Conservation (phyloP, 208 protist genomes). For the Phytomonas sp. region DNA sequence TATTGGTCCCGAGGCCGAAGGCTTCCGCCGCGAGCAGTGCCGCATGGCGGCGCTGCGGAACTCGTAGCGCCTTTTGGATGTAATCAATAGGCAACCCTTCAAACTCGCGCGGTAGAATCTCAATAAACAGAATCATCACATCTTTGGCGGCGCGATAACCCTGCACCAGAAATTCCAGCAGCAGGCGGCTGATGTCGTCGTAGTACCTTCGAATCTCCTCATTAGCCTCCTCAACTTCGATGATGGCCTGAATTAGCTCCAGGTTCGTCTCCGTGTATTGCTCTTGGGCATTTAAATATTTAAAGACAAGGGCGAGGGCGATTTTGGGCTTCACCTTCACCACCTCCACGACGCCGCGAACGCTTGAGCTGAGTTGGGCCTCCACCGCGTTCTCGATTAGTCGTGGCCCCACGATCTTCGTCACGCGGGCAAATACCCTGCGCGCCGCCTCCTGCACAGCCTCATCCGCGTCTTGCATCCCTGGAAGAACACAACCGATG, state of each 20-base stretch:
- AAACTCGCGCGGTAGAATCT: slow-evolving; percentile 33
- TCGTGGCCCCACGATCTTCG: slow-evolving; percentile 54
- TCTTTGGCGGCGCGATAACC: slow-evolving; percentile 41
- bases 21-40: slow-evolving; percentile 64
- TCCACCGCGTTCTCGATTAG: slow-evolving; percentile 82
- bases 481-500: slow-evolving; percentile 79
- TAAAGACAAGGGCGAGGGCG: slow-evolving; percentile 77
- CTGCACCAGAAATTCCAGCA: slow-evolving; percentile 64
- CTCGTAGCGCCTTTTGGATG: slow-evolving; percentile 51
- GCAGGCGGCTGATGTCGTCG: slow-evolving; percentile 39
- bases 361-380: slow-evolving; percentile 73
- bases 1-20: slow-evolving; percentile 48
- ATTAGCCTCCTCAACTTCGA: slow-evolving; percentile 76
- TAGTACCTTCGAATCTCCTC: slow-evolving; percentile 58
- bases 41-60: slow-evolving; percentile 50
- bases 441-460: slow-evolving; percentile 74
- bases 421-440: slow-evolving; percentile 71
- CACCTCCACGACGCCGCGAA: slow-evolving; percentile 85
- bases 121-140: slow-evolving; percentile 59
- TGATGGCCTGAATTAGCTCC: slow-evolving; percentile 68
- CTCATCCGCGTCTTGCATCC: slow-evolving; percentile 77
- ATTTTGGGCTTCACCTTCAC: slow-evolving; percentile 83
- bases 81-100: slow-evolving; percentile 47
- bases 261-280: slow-evolving; percentile 53
- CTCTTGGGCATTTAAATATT: slow-evolving; percentile 38